These are phyloP conservation scores for Nematocida sp. DNA, from an alignment of 371 early-diverging fungal species.

Conservation along the genomic window DNA sequence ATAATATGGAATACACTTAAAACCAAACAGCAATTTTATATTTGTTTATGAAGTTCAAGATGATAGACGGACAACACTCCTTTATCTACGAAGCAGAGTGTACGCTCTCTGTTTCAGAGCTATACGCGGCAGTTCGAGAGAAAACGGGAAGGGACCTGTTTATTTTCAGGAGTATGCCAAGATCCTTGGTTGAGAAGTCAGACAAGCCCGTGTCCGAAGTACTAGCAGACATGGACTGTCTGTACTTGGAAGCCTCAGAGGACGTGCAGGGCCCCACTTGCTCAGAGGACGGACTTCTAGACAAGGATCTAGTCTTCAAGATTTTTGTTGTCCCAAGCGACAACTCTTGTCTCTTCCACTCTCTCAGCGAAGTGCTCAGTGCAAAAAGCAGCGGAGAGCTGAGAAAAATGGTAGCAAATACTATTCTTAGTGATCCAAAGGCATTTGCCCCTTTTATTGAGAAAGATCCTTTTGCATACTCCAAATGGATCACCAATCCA, in stretches of 20 bases:
- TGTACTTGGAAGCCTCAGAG: background rate
- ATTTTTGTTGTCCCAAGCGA: conserved; percentile 36
- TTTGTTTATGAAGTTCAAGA: conserved; percentile 36
- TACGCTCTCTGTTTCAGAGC: background rate
- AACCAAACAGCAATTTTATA: conserved; percentile 12
- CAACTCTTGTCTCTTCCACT: conserved; percentile 46
- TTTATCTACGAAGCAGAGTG: conserved; percentile 29
- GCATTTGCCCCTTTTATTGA: conserved; percentile 16
- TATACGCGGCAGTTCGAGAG: conserved; percentile 11
- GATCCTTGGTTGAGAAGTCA: background rate
- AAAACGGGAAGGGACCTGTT: background rate
- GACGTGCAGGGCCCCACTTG: conserved; percentile 1
- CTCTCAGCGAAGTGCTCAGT: conserved; percentile 34
- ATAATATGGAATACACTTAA: background rate
- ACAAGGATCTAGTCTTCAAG: background rate
- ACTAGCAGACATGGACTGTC: conserved; percentile 26
- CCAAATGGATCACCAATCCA: conserved; percentile 29
- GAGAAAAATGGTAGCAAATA: conserved; percentile 34
- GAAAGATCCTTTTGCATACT: conserved; percentile 37
- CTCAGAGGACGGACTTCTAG: background rate
- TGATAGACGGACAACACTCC: conserved; percentile 9
- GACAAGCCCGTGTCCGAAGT: background rate
- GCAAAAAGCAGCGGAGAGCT: conserved; percentile 29
- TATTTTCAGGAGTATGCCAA: conserved; percentile 15
- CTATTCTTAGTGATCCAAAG: conserved; percentile 32